A percentile compares a stretch with the other conserved stretches of the same genome.
phyloP scores from a whole-genome alignment of 2,329 filamentous ascomycete species.

The Fusarium torreyae region DNA sequence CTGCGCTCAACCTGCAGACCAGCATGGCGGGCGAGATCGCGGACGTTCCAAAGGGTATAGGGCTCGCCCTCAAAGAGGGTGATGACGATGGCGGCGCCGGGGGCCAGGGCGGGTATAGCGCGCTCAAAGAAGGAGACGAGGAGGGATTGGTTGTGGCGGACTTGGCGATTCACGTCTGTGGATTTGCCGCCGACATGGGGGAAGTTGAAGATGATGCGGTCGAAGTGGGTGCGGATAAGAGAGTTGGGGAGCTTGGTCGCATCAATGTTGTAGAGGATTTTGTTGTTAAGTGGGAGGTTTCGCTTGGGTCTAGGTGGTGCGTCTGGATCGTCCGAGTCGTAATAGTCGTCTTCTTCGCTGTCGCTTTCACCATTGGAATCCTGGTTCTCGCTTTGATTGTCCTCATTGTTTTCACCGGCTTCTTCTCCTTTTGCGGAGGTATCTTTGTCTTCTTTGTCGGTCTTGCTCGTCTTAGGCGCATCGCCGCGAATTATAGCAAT shows the following conservation, averaged over 20 bases:
- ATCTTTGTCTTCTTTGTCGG: constrained; percentile 13
- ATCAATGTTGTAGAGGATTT: constrained; percentile 75
- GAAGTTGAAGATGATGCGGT: constrained; percentile 95
- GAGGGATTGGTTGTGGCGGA: constrained; percentile 89
- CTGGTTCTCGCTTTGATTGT: constrained; percentile 24
- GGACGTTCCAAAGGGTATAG: constrained; percentile 95
- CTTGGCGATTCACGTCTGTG: constrained; percentile 95
- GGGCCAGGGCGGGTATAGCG: constrained; percentile 58
- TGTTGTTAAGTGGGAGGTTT: constrained; percentile 49
- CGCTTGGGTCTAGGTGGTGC: constrained; percentile 34
- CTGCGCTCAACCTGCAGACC: constrained; percentile 79
- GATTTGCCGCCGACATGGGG: constrained; percentile 94
- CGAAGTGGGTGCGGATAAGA: constrained; percentile 68
- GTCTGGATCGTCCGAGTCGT: constrained; percentile 41
- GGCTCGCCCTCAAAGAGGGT: constrained; percentile 95
- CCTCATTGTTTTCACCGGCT: constrained; percentile 8
- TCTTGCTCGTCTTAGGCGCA: constrained; percentile 36
- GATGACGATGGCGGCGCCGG: constrained; percentile 78
- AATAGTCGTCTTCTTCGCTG: constrained; percentile 36
- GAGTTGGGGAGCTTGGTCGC: constrained; percentile 71
- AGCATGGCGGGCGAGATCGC: constrained; percentile 85
- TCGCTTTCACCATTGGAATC: constrained; percentile 39
- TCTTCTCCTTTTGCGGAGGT: constrained; percentile 8
- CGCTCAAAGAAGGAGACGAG: constrained; percentile 77
- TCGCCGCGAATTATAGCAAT: constrained; percentile 64